phyloP scores from a whole-genome alignment of 2,329 filamentous ascomycete species.

The Paecilomyces niveus region DNA sequence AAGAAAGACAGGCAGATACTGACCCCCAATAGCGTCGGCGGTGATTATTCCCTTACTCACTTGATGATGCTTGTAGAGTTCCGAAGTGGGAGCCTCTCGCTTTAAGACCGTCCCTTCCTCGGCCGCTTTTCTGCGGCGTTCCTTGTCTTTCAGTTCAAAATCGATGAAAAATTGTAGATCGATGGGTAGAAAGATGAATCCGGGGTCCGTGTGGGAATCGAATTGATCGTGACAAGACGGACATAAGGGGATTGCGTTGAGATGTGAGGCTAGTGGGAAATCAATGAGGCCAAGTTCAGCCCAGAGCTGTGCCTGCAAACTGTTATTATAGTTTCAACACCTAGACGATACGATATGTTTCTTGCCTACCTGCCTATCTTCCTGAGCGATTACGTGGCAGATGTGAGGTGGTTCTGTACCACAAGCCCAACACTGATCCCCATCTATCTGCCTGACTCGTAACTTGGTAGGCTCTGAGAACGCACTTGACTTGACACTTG shows the following conservation, averaged over 20 bases:
- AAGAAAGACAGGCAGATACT: slow-evolving; percentile 6
- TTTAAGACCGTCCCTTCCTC: background rate
- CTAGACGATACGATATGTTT: background rate
- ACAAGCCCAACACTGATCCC: background rate
- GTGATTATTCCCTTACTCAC: background rate
- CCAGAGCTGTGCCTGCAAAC: background rate
- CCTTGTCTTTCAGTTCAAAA: slow-evolving; percentile 10
- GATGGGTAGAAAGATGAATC: slow-evolving; percentile 12
- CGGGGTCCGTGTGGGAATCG: slow-evolving; percentile 5
- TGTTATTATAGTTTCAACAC: background rate
- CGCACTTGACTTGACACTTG: background rate
- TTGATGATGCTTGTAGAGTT: slow-evolving; percentile 3
- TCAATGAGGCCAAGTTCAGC: background rate
- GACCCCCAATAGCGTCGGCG: slow-evolving; percentile 2
- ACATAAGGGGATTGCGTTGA: slow-evolving; percentile 12
- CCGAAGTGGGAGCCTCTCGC: slow-evolving; percentile 3
- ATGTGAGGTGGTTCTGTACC: background rate
- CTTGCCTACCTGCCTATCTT: background rate
- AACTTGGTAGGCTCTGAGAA: background rate
- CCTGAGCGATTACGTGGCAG: background rate
- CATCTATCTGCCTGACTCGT: background rate
- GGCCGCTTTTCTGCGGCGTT: background rate
- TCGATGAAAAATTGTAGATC: slow-evolving; percentile 12
- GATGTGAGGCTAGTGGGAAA: too few species aligned
- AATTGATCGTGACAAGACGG: slow-evolving; percentile 3